Percentiles rank a stretch among this genome's conserved stretches.
These are phyloP conservation scores for Leccinum imitatum DNA, from an alignment of 768 basidiomycete genomes.

Conservation along the genomic window DNA sequence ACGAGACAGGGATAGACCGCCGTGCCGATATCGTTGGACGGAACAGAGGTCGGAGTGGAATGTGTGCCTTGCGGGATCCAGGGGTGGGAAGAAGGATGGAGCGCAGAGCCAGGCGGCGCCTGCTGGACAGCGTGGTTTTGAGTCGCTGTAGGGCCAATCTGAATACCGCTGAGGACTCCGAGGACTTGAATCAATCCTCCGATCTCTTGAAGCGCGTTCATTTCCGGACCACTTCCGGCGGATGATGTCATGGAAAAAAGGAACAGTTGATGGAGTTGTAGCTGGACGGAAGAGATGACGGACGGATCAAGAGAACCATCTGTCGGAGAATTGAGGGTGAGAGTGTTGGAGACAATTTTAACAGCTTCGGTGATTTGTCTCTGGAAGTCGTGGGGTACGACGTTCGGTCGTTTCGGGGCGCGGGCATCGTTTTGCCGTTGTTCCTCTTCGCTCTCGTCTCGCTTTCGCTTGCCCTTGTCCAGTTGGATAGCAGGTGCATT, in stretches of 20 bases:
- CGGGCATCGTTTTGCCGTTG: conserved; percentile 28
- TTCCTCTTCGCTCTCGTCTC: conserved; percentile 48
- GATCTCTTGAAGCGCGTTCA: conserved; percentile 68
- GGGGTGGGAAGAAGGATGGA: conserved; percentile 31
- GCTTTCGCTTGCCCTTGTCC: conserved; percentile 75
- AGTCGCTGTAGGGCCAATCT: conserved; percentile 49
- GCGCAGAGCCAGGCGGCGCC: conserved; percentile 30
- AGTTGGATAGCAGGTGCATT: conserved; percentile 61
- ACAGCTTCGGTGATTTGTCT: conserved; percentile 61
- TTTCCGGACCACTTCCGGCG: conserved; percentile 48
- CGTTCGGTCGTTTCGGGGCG: conserved; percentile 45
- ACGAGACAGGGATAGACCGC: conserved; percentile 81
- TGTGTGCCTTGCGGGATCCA: conserved; percentile 28
- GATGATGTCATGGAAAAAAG: conserved; percentile 76
- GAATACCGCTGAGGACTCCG: conserved; percentile 75
- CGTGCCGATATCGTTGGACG: conserved; percentile 56
- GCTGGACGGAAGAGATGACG: conserved; percentile 68
- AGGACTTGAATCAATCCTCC: conserved; percentile 81
- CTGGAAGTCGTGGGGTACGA: conserved; percentile 49
- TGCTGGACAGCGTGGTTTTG: conserved; percentile 25
- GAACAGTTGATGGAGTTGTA: conserved; percentile 74
- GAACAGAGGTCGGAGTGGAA: conserved; percentile 23
- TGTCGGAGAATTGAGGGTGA: conserved; percentile 38
- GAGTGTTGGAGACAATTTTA: conserved; percentile 50
- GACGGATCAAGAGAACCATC: conserved; percentile 50